A percentile compares a stretch with the other conserved stretches of the same genome.
Evolutionary conservation across 176 grass and related monocot species (phyloP).

Genomic region (Pontederia paniculata): DNA sequence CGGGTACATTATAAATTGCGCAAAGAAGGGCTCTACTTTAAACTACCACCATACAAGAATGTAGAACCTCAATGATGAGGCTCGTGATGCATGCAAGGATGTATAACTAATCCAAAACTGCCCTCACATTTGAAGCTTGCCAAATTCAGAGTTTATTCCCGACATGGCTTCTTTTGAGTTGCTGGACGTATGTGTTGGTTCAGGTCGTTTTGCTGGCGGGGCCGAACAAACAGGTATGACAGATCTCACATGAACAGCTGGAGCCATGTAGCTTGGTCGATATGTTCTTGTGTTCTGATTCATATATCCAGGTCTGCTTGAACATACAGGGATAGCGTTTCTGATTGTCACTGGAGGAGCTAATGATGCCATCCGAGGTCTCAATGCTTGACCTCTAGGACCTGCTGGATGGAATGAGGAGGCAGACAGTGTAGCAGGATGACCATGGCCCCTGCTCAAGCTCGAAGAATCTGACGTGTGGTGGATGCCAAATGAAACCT

Average conservation of each 20-base stretch:
- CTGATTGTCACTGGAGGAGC: slow-evolving; percentile 48
- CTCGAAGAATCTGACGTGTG: no score
- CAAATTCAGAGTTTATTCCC: slow-evolving; percentile 19
- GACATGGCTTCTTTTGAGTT: neutral
- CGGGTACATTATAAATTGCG: neutral
- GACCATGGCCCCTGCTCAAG: neutral
- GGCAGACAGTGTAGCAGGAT: neutral
- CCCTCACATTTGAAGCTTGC: slow-evolving; percentile 39
- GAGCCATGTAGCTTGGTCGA: neutral
- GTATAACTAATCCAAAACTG: slow-evolving; percentile 22
- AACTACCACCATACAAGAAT: neutral
- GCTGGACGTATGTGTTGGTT: neutral
- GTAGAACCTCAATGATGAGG: neutral
- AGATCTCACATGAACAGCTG: slow-evolving; percentile 17
- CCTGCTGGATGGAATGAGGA: neutral
- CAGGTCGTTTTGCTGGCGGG: slow-evolving; percentile 2
- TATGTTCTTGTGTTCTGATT: neutral
- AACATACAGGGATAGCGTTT: slow-evolving; percentile 41
- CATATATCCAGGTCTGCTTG: slow-evolving; percentile 24
- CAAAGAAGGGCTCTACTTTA: neutral
- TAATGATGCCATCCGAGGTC: slow-evolving; percentile 31
- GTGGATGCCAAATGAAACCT: no score
- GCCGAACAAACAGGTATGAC: slow-evolving; percentile 5
- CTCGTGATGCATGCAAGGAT: neutral
- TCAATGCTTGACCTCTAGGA: neutral